These are phyloP conservation scores for Phaeomoniella chlamydospora DNA, from an alignment of 2,329 filamentous ascomycete species.

Conservation along the genomic window DNA sequence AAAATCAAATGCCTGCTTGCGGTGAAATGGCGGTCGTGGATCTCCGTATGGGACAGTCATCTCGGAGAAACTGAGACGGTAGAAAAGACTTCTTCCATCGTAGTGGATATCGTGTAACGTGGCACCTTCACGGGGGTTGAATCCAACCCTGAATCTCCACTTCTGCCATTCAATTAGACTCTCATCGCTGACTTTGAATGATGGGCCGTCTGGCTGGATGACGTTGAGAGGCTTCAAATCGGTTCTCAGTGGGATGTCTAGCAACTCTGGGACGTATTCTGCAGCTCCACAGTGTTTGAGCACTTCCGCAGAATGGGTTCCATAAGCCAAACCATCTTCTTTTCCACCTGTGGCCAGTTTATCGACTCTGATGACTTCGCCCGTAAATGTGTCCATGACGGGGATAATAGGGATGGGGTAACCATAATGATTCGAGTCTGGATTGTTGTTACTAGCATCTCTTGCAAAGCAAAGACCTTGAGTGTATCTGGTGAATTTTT, in stretches of 20 bases:
- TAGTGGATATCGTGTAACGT: constrained; percentile 58
- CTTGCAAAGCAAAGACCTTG: constrained; percentile 40
- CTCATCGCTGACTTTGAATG: constrained; percentile 42
- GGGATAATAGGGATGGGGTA: constrained; percentile 46
- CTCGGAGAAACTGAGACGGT: constrained; percentile 53
- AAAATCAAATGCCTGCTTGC: constrained; percentile 60
- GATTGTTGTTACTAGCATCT: constrained; percentile 29
- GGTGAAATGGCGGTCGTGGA: constrained; percentile 48
- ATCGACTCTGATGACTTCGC: constrained; percentile 42
- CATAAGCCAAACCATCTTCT: constrained; percentile 30
- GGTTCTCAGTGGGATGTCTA: constrained; percentile 30
- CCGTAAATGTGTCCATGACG: constrained; percentile 43
- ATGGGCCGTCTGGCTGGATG: constrained; percentile 54
- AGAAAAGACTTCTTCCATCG: constrained; percentile 49
- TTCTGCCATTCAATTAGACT: constrained; percentile 47
- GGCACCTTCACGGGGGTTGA: constrained; percentile 56
- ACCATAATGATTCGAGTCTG: constrained; percentile 47
- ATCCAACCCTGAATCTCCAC: constrained; percentile 54
- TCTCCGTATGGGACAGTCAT: constrained; percentile 59
- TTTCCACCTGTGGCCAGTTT: constrained; percentile 37
- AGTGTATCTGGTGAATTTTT: constrained; percentile 35
- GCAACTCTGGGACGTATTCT: constrained; percentile 37
- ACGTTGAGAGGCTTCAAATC: constrained; percentile 59
- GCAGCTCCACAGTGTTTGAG: constrained; percentile 37
- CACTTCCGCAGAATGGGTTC: constrained; percentile 26